Percentiles rank a stretch among this genome's conserved stretches.
phyloP scores from a whole-genome alignment of 2,329 filamentous ascomycete genomes.

The Hypoxylon sp. region DNA sequence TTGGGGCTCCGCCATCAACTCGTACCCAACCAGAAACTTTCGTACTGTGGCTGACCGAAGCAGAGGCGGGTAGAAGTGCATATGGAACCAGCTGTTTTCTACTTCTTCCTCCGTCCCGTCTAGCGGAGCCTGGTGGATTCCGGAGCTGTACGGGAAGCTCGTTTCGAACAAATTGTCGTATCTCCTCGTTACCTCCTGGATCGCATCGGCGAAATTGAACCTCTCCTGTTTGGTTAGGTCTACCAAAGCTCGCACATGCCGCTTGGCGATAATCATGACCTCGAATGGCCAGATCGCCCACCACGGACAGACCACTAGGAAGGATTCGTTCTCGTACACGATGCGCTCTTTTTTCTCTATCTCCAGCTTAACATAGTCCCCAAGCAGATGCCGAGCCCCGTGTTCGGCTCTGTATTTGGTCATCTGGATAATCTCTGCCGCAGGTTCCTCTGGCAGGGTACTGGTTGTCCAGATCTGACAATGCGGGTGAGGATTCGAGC shows the following conservation, averaged over 20 bases:
- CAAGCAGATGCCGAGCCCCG: constrained; percentile 80
- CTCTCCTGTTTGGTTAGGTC: constrained; percentile 83
- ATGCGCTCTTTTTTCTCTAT: constrained; percentile 85
- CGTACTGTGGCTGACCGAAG: constrained; percentile 92
- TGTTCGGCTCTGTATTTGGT: constrained; percentile 82
- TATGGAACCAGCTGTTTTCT: constrained; percentile 90
- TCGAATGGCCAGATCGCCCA: constrained; percentile 99
- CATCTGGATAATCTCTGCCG: constrained; percentile 83
- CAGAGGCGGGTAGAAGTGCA: constrained; percentile 97
- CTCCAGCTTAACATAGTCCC: constrained; percentile 89
- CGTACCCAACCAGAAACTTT: constrained; percentile 97
- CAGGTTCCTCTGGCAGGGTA: constrained; percentile 89
- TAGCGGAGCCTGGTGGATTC: constrained; percentile 94
- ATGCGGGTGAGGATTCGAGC: constrained; percentile 97
- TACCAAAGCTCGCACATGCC: constrained; percentile 86
- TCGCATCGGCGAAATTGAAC: constrained; percentile 81
- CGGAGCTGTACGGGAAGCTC: constrained; percentile 96
- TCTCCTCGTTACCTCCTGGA: constrained; percentile 88
- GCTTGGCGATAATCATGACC: constrained; percentile 87
- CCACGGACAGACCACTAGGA: constrained; percentile 93
- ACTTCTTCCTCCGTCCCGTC: constrained; percentile 85
- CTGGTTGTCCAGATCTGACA: constrained; percentile 97
- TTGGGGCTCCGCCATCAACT: constrained; percentile 97
- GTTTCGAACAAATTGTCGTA: constrained; percentile 99
- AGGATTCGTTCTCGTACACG: constrained; percentile 88